phyloP scores from a whole-genome alignment of 192 early-diverging fungal genomes.

The Podila epicladia region DNA sequence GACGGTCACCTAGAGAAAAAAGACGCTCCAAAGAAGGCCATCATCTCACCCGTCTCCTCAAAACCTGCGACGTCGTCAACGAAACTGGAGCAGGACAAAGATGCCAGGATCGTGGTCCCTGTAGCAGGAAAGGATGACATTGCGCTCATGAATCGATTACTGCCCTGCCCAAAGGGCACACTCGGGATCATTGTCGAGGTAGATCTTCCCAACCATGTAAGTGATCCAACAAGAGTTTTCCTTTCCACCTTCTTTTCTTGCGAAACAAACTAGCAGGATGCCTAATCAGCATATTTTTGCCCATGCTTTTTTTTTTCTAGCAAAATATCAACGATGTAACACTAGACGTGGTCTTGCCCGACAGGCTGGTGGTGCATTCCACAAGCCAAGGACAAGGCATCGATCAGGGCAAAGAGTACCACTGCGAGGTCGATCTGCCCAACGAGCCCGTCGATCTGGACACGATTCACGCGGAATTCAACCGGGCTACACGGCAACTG shows the following conservation, averaged over 20 bases:
- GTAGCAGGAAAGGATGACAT: conserved; percentile 30
- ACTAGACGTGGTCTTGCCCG: conserved; percentile 30
- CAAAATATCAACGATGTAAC: conserved; percentile 25
- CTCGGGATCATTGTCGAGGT: conserved; percentile 44
- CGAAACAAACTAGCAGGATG: neutral
- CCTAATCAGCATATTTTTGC: neutral
- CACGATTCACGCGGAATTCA: conserved; percentile 27
- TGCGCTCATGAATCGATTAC: conserved; percentile 7
- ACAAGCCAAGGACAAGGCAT: conserved; percentile 26
- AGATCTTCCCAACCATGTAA: conserved; percentile 38
- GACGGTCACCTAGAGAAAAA: neutral
- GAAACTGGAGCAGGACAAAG: neutral
- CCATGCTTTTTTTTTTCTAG: neutral
- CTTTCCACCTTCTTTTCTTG: neutral
- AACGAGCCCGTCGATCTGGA: conserved; percentile 40
- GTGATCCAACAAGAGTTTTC: neutral
- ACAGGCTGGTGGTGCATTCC: conserved; percentile 32
- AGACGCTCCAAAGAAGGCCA: neutral
- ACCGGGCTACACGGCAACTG: conserved; percentile 5
- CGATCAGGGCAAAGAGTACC: conserved; percentile 38
- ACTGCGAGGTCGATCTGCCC: conserved; percentile 34
- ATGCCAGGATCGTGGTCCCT: conserved; percentile 9
- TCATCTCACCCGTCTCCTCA: neutral
- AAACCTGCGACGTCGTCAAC: neutral
- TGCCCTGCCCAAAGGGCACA: conserved; percentile 39